Evolutionary conservation across 345 rosid species (phyloP), one percentile per base, ranked within the genome.

Genomic region (Bruguiera gymnorhiza): DNA sequence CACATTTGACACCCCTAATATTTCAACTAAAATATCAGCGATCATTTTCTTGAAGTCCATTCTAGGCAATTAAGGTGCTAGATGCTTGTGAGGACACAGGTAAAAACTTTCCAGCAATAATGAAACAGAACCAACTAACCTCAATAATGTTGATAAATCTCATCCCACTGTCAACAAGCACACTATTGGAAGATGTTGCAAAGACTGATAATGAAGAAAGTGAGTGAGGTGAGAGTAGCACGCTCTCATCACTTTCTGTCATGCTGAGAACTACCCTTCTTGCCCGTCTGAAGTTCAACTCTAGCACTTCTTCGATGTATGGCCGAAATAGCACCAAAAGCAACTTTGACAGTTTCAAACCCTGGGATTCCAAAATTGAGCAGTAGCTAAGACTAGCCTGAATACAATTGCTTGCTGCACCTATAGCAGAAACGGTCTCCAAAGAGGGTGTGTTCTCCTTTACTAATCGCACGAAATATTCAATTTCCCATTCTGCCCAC

Each of bases 401-500:
- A 76, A 88, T 76, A 66, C 91, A 91, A 48, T 85, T 71, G 66
- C 89, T 74, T 27, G 96, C 97, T 37, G 96, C 90, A 76, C 89
- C 88, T 78, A 95, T 76, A 2, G 96, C 97, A 73, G 80, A 82
- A 70, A 82, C 74, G 36, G 91, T 87, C 54, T 95, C 97, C 8
- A 96, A 83, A 75, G 96, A 80, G 63, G 96, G 88, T 57, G 93
- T 89, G 65, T 87, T 89, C 63, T 84, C 96, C 85, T 88, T 92
- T 62, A 94, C 93, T 81, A 92, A 70, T 39, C 96, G 84, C 59
- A 86, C 87, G 81, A 92, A 83, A 68, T 70, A 88, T 80, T 94
- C 99, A 54, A 89, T 89, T 80, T 92, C 92, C 89, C 93, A 85
- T 78, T 94, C 98, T 60, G 92, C 97, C 97, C 97, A 94, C 70